Evolutionary conservation across 2,329 filamentous ascomycete genomes (phyloP), one percentile per base, ranked within the genome.

Genomic region (Cytospora schulzeri): DNA sequence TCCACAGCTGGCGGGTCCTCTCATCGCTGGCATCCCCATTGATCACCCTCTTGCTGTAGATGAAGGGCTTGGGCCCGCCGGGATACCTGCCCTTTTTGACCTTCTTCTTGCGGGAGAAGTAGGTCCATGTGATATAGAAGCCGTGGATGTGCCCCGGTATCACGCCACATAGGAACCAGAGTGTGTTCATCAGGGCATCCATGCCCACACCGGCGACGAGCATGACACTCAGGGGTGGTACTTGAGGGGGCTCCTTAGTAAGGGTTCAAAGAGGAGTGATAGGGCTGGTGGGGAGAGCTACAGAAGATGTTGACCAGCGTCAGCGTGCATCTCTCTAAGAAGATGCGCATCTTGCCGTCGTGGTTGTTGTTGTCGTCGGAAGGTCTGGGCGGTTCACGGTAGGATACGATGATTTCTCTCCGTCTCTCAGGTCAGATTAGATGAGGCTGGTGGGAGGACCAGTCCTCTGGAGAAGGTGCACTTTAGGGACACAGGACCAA

Each of bases 171-270:
- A 66, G n/a, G 31, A 66, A 60, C 60, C 55, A 76, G 48, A 75
- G 68, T 68, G 70, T 73, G 67, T 86, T 87, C 17, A 80, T 79
- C 22, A 84, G 77, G 2, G 84, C 81, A 0, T 85, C 79, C 51
- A 88, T 75, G 26, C 81, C 81, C 78, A 88, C 87, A 24, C 85
- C 85, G 2, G 80, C 64, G 26, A 66, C 64, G 51, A 66, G 50
- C 64, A 66, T 66, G 24, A 66, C 64, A 19, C 60, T 59, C 14
- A 66, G 51, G 17, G 64, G 64, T 17, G 64, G 64, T 35, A 66
- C 64, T 66, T 28, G 26, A 17, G 29, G 19, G 29, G 19, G 26
- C 19, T 19, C 9, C 38, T 65, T 11, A 63, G 60, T 19, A 33
- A 35, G 31, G 26, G 15, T 2, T 22, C 2, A 50, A 19, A 11